Evolutionary conservation across 208 protist species (phyloP).

Genomic region (Trypanosoma congolense): DNA sequence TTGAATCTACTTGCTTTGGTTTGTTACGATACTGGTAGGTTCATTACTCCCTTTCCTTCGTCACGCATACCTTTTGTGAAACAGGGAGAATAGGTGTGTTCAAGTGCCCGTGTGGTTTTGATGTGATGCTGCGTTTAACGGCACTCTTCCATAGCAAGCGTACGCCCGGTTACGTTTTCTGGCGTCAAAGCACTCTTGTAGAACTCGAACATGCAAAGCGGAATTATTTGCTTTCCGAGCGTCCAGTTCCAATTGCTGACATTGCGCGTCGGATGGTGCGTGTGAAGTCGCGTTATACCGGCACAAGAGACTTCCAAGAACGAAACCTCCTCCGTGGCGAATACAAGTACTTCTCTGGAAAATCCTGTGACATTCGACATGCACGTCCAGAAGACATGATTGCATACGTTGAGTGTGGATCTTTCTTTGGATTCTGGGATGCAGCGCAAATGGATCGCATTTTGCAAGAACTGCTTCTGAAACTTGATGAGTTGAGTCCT

Average conservation of each 20-base stretch:
- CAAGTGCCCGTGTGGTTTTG: not conserved
- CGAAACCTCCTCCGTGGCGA: conserved; percentile 82
- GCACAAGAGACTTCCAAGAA: conserved; percentile 75
- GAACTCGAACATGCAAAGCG: conserved; percentile 74
- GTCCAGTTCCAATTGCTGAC: conserved; percentile 70
- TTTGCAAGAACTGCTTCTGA: conserved; percentile 56
- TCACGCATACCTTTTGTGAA: not conserved
- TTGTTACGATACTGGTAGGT: no score
- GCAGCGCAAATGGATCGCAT: conserved; percentile 68
- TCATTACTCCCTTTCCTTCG: no score
- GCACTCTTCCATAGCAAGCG: conserved; percentile 40
- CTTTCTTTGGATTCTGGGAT: conserved; percentile 90
- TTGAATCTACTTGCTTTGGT: no score
- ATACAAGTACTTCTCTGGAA: conserved; percentile 93
- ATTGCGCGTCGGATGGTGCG: conserved; percentile 80
- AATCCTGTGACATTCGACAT: conserved; percentile 72
- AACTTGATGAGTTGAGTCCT: conserved; percentile 38
- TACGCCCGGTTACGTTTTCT: conserved; percentile 87
- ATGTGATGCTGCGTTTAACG: conserved; percentile 31
- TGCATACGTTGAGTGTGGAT: conserved; percentile 65
- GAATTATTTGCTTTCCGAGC: conserved; percentile 72
- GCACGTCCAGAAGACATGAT: conserved; percentile 68
- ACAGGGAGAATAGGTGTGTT: not conserved
- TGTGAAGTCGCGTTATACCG: conserved; percentile 71
- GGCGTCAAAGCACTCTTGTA: conserved; percentile 72